Percentiles rank a stretch among this genome's conserved stretches.
These are phyloP conservation scores for Mycena amicta DNA, from an alignment of 768 basidiomycete species.

Conservation along the genomic window DNA sequence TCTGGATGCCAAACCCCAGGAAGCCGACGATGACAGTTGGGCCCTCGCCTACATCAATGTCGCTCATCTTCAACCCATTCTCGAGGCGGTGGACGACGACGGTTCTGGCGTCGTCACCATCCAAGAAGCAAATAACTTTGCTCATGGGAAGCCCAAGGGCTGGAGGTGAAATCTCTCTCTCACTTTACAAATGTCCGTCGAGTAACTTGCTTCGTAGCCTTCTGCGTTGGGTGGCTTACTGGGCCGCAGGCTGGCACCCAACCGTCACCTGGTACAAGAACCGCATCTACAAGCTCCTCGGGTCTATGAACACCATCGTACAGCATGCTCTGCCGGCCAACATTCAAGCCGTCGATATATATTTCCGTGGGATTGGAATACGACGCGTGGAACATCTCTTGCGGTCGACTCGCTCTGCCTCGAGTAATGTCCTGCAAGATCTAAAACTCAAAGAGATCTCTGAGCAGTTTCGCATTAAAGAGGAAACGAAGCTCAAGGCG, in stretches of 20 bases:
- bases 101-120: conserved; percentile 44
- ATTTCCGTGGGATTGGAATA: conserved; percentile 11
- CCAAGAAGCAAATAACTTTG: conserved; percentile 44
- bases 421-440: not conserved
- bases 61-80: conserved; percentile 43
- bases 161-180: conserved; percentile 37
- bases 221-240: conserved; percentile 32
- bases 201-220: conserved; percentile 24
- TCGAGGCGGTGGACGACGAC: conserved; percentile 45
- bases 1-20: not conserved
- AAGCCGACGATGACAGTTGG: conserved; percentile 24
- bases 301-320: conserved; percentile 11
- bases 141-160: conserved; percentile 31
- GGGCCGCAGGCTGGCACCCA: conserved; percentile 31
- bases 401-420: conserved; percentile 20
- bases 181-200: not conserved
- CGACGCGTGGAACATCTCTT: conserved; percentile 23
- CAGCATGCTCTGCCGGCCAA: conserved; percentile 16
- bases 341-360: conserved; percentile 11
- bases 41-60: conserved; percentile 42
- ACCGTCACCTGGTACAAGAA: conserved; percentile 25
- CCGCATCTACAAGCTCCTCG: conserved; percentile 21
- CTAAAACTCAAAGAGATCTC: too few relatives aligned
- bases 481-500: conserved; percentile 8
- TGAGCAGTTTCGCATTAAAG: not conserved